Base-by-base conservation (phyloP, 352 stramenopile species). In the Pythium utonaiense region DNA sequence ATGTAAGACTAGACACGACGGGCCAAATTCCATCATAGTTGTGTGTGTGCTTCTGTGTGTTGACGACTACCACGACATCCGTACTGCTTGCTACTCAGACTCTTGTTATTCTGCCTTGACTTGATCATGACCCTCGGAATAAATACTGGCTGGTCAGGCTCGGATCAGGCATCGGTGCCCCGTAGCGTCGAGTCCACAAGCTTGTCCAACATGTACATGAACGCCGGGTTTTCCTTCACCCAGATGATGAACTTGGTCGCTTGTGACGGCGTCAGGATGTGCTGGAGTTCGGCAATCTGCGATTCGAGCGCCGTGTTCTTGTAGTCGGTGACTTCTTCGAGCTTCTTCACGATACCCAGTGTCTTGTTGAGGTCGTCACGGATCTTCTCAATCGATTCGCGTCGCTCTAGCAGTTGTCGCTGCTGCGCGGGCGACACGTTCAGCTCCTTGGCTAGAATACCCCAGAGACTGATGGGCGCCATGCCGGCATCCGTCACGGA, bases 151-250 rank as follows among this genome's bases (percentile, higher is more conserved):
- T 41, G 34, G 56, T 17, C 53, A 49, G 24, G 19, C 25, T 19
- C 27, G 10, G n/a, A 24, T 47, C 40, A 47, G 21, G 10, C 42
- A 30, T 69, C 55, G 57, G 67, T 60, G 22, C 40, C 60, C 12
- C 60, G 48, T 17, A 88, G 59, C 28, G 78, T 89, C 12, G 78
- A 86, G 64, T 90, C 78, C 47, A 90, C 80, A 25, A 92, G 62
- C 55, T 88, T 88, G 67, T 92, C 80, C 45, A 92, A 69, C 83
- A 92, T 92, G 62, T 92, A 92, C 83, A 92, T 92, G 60, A 92
- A 90, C 19, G 83, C 83, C 51, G 80, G 83, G 40, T 92, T 92
- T 42, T 92, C 79, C 57, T 92, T 92, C 16, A 92, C 83, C 83
- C 83, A 92, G 55, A 92, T 86, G 73, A 92, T 92, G 70, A 92